These are phyloP conservation scores for Alternaria metachromatica DNA, from an alignment of 2,329 filamentous ascomycete genomes.

Conservation along the genomic window DNA sequence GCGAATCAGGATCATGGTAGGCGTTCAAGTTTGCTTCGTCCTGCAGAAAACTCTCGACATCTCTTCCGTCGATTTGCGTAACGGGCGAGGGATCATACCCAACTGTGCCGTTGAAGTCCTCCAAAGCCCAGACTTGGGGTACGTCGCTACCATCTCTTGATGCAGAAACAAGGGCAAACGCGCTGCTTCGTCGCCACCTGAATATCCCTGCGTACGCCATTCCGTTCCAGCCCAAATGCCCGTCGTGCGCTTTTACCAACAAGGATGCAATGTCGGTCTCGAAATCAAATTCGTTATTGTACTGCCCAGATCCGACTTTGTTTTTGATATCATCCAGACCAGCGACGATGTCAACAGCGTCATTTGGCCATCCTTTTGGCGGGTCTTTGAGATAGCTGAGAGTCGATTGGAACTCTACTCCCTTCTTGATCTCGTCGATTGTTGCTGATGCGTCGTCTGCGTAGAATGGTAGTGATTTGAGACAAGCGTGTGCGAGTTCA, in stretches of 20 bases:
- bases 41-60: conserved; percentile 44
- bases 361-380: conserved; percentile 46
- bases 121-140: conserved; percentile 40
- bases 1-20: conserved; percentile 51
- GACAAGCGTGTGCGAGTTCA: conserved; percentile 45
- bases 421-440: conserved; percentile 41
- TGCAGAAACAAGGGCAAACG: conserved; percentile 40
- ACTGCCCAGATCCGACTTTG: conserved; percentile 40
- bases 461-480: conserved; percentile 47
- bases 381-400: conserved; percentile 50
- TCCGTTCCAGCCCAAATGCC: conserved; percentile 47
- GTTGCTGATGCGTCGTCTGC: conserved; percentile 31
- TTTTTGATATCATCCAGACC: conserved; percentile 46
- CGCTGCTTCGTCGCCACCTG: conserved; percentile 38
- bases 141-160: conserved; percentile 37
- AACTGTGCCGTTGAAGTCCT: conserved; percentile 41
- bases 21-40: conserved; percentile 36
- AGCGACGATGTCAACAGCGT: conserved; percentile 47
- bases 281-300: conserved; percentile 52
- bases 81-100: conserved; percentile 44
- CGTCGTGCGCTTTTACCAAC: conserved; percentile 43
- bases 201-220: conserved; percentile 47
- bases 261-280: conserved; percentile 46
- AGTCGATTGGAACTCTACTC: conserved; percentile 51
- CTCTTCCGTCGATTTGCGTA: conserved; percentile 46